Conservation (phyloP, 371 early-diverging fungal species). For the Haplosporangium sp. region DNA sequence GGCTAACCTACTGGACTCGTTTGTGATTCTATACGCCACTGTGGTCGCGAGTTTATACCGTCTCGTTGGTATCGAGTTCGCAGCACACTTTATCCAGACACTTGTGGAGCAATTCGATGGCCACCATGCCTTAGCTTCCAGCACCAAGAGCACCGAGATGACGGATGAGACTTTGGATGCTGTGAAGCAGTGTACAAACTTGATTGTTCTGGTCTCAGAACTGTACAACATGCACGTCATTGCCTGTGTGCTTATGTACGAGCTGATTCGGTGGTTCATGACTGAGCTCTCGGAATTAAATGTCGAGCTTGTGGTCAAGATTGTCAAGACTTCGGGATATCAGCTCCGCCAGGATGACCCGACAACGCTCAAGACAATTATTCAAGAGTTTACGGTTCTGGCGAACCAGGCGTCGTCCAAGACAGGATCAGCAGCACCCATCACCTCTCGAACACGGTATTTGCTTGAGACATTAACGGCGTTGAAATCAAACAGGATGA, state of each 20-base stretch:
- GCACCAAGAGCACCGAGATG: constrained; percentile 59
- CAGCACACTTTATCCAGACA: constrained; percentile 89
- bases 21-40: constrained; percentile 88
- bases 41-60: constrained; percentile 85
- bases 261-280: constrained; percentile 81
- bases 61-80: constrained; percentile 87
- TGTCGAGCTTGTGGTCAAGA: constrained; percentile 87
- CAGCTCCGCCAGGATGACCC: constrained; percentile 95
- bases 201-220: constrained; percentile 84
- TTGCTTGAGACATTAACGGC: constrained; percentile 94
- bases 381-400: constrained; percentile 60
- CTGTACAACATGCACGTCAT: constrained; percentile 93
- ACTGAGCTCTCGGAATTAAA: constrained; percentile 78
- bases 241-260: constrained; percentile 87
- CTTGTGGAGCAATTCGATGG: constrained; percentile 82
- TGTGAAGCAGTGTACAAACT: constrained; percentile 79
- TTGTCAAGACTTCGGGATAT: constrained; percentile 87
- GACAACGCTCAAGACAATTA: constrained; percentile 85
- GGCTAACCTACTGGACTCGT: constrained; percentile 88
- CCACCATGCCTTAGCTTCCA: constrained; percentile 56
- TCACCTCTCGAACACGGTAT: constrained; percentile 81
- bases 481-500: constrained; percentile 93
- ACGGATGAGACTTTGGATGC: constrained; percentile 56
- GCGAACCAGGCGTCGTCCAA: constrained; percentile 30
- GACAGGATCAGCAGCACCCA: constrained; percentile 17